Evolutionary conservation across 78 protist species (phyloP), one percentile per base, ranked within the genome.

Genomic region (Dictyostelium brefeldianum): DNA sequence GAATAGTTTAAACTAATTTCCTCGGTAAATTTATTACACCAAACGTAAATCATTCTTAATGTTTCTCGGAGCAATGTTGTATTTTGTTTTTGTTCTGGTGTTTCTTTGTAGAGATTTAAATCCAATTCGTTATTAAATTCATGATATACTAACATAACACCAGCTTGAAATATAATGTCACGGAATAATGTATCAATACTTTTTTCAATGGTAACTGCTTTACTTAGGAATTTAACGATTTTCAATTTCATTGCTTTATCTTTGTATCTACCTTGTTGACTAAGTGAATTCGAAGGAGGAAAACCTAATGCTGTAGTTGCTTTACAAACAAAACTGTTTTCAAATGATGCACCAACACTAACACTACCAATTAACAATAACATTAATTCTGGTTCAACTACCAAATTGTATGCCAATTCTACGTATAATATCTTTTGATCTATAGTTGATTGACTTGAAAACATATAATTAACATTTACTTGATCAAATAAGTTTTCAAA

Each of bases 161-260:
- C 59, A 3, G 69, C 78, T 81, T 81, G 77, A 3, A 81, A 48
- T 27, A 81, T 59, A 10, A 47, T 6, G 29, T 64, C 89, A 15
- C 78, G 25, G 31, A 81, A 31, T 2, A 53, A 43, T 22, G 74
- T 3, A 4, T 43, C 36, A 25, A 69, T 51, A 5, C 22, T 62
- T 4, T 67, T 51, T 27, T 81, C 5, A 15, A 69, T 22, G 5
- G 54, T 29, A 12, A 69, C 78, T 0, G 73, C 73, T 65, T 81
- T 81, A 11, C 10, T 50, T n/a, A 81, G 46, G 5, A 81, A 5
- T 50, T 51, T 81, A 8, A 81, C 31, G 11, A 71, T 71, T 17
- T 48, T 47, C 15, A 65, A 67, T 31, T 71, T 69, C 51, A 81
- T 51, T 12, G 46, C 17, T 17, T 51, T 57, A 0, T n/a, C 1